Base-by-base conservation (phyloP, 768 basidiomycete species). In the Xanthoconium stramineum region DNA sequence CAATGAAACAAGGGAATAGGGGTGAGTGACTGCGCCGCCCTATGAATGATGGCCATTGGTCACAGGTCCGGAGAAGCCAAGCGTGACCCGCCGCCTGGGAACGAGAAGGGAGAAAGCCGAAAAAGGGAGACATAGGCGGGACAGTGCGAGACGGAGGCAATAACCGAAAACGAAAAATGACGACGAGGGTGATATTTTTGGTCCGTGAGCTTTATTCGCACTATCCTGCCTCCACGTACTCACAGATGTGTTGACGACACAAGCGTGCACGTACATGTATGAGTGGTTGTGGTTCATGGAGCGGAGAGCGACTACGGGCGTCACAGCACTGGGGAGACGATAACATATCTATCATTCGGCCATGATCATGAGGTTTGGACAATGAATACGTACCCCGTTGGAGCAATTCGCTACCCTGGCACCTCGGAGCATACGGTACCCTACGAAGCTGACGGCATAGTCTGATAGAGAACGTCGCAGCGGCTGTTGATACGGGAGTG, bases 381-480 rank as follows among this genome's bases (percentile, higher is more conserved):
- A 5, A 45, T 20, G 20, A 48, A 47, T 33, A 33, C 58, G 52
- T 50, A 55, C 43, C 15, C 10, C 17, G 51, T 32, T 4, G 17
- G 44, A 17, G 6, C 5, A 14, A 17, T 38, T 44, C n/a, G 24
- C 24, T 3, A 46, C 15, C 33, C 37, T 48, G 39, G 62, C 61
- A 50, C 62, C 50, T 56, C 28, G 50, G 37, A 42, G 12, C 55
- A 55, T 52, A 50, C n/a, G 28, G 49, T 0, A 50, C 59, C 59
- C 59, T 62, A 61, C 43, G 61, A 65, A 65, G 46, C 6, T 64
- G 50, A 64, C 63, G 57, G 60, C 63, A 61, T 50, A 3, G 3
- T 2, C 0, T 30, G 33, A 28, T 33, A n/a, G 13, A 53, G 17
- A 45, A 20, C 30, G 15, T 44, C 49, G 32, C 19, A 32, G 52